phyloP scores from a whole-genome alignment of 495 filamentous ascomycete genomes.

The Hyaloscypha finlandica region DNA sequence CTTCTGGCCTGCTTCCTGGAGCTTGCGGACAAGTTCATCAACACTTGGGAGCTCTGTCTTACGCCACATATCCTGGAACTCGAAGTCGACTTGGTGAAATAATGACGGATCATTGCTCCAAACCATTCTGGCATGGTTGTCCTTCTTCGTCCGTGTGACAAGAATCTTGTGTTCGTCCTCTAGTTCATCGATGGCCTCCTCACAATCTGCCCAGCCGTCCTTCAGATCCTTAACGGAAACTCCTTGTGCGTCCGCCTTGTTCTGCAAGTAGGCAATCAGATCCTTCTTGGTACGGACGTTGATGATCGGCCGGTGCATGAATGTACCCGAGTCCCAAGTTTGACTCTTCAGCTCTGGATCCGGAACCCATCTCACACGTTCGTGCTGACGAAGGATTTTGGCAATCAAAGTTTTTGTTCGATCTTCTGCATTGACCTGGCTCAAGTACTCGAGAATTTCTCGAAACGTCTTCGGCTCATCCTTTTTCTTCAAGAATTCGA shows the following conservation, averaged over 20 bases:
- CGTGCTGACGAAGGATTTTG: slow-evolving; percentile 55
- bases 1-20: slow-evolving; percentile 72
- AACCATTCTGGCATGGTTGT: slow-evolving; percentile 78
- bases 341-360: slow-evolving; percentile 54
- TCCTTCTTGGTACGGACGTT: slow-evolving; percentile 73
- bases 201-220: slow-evolving; percentile 89
- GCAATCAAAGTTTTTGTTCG: slow-evolving; percentile 41
- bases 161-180: slow-evolving; percentile 79
- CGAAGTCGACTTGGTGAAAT: slow-evolving; percentile 71
- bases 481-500: slow-evolving; percentile 82
- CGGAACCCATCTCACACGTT: slow-evolving; percentile 70
- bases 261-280: slow-evolving; percentile 77
- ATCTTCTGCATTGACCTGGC: slow-evolving; percentile 54
- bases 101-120: slow-evolving; percentile 86
- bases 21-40: slow-evolving; percentile 72
- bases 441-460: slow-evolving; percentile 78
- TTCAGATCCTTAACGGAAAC: slow-evolving; percentile 85
- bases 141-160: slow-evolving; percentile 89
- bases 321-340: slow-evolving; percentile 63
- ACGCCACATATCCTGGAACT: slow-evolving; percentile 82
- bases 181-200: slow-evolving; percentile 72
- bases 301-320: slow-evolving; percentile 73
- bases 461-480: slow-evolving; percentile 66
- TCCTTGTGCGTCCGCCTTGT: slow-evolving; percentile 76
- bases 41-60: slow-evolving; percentile 74